Evolutionary conservation across 139 green algal genomes (phyloP).

Genomic region (Coelastrella sp.): DNA sequence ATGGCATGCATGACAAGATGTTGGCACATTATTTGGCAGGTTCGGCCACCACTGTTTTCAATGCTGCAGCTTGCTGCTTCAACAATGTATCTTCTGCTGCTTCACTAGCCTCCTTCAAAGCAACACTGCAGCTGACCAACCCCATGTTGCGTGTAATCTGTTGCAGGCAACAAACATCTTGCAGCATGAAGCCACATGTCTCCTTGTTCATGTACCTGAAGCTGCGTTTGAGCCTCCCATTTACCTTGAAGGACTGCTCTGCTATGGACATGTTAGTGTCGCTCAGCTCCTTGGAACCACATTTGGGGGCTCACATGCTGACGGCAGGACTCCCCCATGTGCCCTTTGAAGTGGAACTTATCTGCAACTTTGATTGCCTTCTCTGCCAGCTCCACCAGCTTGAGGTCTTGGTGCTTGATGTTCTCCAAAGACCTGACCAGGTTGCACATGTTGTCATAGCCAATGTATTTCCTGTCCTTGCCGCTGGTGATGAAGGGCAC

Average conservation of each 20-base stretch:
- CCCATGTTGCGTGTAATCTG: background rate
- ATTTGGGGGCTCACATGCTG: background rate
- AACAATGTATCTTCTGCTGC: background rate
- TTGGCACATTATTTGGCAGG: no score
- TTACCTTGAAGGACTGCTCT: conserved; percentile 2
- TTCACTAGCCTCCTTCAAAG: background rate
- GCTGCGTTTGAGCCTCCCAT: no score
- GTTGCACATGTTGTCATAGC: no score
- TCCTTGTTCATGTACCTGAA: no score
- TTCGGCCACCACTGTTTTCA: no score
- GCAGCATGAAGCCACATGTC: background rate
- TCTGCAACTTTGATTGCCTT: background rate
- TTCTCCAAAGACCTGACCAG: background rate
- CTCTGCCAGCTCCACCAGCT: background rate
- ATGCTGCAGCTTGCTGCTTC: background rate
- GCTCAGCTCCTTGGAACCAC: background rate
- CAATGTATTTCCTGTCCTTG: no score
- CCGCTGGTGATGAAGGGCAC: background rate
- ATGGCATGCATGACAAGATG: no score
- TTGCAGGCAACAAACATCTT: background rate
- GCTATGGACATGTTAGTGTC: background rate
- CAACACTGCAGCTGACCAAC: background rate
- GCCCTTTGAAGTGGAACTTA: background rate
- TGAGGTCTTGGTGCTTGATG: background rate
- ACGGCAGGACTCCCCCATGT: background rate